Evolutionary conservation across 805 yeast genomes (phyloP), one percentile per base, ranked within the genome.

Genomic region (Monosporozyma unispora): DNA sequence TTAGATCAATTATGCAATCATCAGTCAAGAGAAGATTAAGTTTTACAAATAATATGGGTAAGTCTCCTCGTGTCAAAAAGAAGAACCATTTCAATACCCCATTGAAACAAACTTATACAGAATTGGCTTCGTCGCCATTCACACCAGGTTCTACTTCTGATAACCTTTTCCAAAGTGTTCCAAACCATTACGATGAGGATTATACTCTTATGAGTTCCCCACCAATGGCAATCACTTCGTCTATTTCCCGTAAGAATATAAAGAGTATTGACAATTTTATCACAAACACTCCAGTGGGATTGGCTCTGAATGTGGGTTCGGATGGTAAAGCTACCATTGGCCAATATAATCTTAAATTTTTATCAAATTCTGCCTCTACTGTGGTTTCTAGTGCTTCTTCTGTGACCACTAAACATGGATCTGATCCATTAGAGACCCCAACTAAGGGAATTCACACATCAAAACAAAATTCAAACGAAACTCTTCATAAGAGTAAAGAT

Each of bases 321-420:
- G 58, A 64, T 45, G 70, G 70, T n/a, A 66, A 62, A 42, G 70
- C 70, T 6, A 48, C 60, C 4, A 64, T 66, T 45, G 56, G 57
- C 8, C 25, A 39, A 21, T 39, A 58, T 57, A 11, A 52, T 60
- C 16, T 28, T 25, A 21, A 48, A 39, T 25, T 46, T 43, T 25
- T 27, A 22, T 37, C 35, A 33, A 28, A 16, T 37, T 35, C 43
- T 44, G 8, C 9, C 28, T 27, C 28, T 27, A n/a, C n/a, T n/a
- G n/a, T n/a, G n/a, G n/a, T n/a, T n/a, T n/a, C n/a, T n/a, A n/a
- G 27, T 44, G 8, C 14, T 12, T 29, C 33, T 10, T 29, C 33
- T 12, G 4, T 3, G 10, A 29, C 14, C 3, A 29, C 23, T 14
- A 22, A 49, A 16, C 11, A 25, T 35, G 16, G 22, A 4, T 14